Conservation (phyloP, 2,329 filamentous ascomycete species). For the Purpureocillium takamizusanense region DNA sequence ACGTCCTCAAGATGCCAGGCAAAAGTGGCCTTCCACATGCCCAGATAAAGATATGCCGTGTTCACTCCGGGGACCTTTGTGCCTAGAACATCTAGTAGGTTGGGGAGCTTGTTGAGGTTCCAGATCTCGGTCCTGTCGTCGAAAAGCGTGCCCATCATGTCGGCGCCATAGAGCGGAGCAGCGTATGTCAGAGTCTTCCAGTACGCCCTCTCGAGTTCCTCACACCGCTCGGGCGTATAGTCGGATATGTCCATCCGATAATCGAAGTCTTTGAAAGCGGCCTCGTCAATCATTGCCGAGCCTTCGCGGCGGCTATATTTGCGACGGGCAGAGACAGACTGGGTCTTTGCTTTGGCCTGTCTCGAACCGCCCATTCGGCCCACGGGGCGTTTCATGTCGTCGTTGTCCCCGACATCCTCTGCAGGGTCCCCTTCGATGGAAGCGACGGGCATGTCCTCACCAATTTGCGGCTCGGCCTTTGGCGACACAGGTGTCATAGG, state of each 20-base stretch:
- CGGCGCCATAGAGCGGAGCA: constrained; percentile 87
- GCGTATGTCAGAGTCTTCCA: constrained; percentile 98
- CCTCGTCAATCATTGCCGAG: constrained; percentile 75
- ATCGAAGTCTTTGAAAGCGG: constrained; percentile 82
- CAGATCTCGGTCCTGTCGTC: constrained; percentile 74
- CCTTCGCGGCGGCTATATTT: constrained; percentile 77
- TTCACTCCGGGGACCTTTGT: constrained; percentile 97
- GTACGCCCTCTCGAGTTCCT: constrained; percentile 88
- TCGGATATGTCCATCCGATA: constrained; percentile 83
- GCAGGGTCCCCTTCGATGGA: constrained; percentile 41
- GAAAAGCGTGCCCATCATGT: constrained; percentile 93
- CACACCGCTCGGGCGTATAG: constrained; percentile 83
- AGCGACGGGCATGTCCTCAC: constrained; percentile 26
- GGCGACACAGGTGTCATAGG: constrained; percentile 53
- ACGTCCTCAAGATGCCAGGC: constrained; percentile 99
- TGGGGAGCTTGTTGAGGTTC: constrained; percentile 93
- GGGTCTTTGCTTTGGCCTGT: constrained; percentile 49
- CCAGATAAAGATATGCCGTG: constrained; percentile 92
- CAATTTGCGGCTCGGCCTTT: constrained; percentile 25
- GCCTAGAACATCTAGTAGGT: constrained; percentile 85
- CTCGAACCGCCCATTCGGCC: constrained; percentile 41
- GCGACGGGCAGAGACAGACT: constrained; percentile 77
- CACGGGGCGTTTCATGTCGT: constrained; percentile 22
- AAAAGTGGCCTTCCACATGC: constrained; percentile 99
- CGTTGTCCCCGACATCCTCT: constrained; percentile 34